These are phyloP conservation scores for Tricholoma sp. DNA, from an alignment of 768 basidiomycete species.

Conservation along the genomic window DNA sequence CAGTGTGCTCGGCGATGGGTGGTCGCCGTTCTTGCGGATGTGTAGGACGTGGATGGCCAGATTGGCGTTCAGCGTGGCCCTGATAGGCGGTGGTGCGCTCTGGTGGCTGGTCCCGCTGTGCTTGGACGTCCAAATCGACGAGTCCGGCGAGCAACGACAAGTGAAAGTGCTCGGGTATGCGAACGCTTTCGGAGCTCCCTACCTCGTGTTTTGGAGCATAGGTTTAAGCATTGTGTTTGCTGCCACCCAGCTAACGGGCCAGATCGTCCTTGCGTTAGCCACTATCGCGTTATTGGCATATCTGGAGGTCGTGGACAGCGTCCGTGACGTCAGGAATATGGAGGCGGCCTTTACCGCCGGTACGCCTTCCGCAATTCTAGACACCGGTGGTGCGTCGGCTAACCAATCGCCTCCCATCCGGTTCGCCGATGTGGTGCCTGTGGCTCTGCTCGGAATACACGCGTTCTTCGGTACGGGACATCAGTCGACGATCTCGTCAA, in stretches of 20 bases:
- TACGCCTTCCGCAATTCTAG: slow-evolving; percentile 39
- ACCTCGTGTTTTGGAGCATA: slow-evolving; percentile 76
- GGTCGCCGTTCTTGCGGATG: slow-evolving; percentile 40
- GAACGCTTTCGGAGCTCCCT: slow-evolving; percentile 86
- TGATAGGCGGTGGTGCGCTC: slow-evolving; percentile 49
- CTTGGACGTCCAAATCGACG: slow-evolving; percentile 48
- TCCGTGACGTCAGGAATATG: slow-evolving; percentile 62
- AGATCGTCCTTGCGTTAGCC: slow-evolving; percentile 65
- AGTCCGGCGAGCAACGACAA: slow-evolving; percentile 29
- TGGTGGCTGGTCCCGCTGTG: slow-evolving; percentile 79
- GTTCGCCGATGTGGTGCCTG: slow-evolving; percentile 66
- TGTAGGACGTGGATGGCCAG: slow-evolving; percentile 62
- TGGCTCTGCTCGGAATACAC: slow-evolving; percentile 73
- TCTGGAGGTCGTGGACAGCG: slow-evolving; percentile 78
- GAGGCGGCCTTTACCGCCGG: slow-evolving; percentile 45
- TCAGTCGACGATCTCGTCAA: slow-evolving; percentile 79
- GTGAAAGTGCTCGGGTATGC: slow-evolving; percentile 77
- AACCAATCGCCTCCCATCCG: slow-evolving; percentile 31
- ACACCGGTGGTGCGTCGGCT: slow-evolving; percentile 24
- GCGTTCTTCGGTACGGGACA: slow-evolving; percentile 89
- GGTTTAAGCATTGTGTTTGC: slow-evolving; percentile 58
- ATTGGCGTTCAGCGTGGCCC: slow-evolving; percentile 42
- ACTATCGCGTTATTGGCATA: slow-evolving; percentile 66
- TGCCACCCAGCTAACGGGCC: slow-evolving; percentile 76
- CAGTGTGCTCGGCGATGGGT: slow-evolving; percentile 34